phyloP scores from a whole-genome alignment of 2,329 filamentous ascomycete species.

The Tolypocladium album region DNA sequence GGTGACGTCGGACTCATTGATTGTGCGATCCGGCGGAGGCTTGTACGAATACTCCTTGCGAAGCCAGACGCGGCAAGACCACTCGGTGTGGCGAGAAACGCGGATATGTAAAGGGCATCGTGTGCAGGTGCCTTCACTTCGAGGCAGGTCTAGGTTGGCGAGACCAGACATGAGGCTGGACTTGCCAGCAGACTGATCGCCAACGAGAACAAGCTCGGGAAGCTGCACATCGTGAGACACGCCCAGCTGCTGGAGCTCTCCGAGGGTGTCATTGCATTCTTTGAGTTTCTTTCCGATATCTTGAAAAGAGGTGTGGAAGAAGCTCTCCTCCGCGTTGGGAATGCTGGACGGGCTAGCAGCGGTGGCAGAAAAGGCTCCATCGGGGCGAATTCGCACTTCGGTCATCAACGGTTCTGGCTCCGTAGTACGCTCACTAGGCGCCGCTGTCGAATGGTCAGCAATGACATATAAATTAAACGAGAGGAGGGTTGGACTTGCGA shows the following conservation, averaged over 20 bases:
- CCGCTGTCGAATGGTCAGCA: constrained; percentile 17
- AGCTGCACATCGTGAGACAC: constrained; percentile 61
- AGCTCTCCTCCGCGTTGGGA: constrained; percentile 22
- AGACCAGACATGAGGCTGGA: constrained; percentile 57
- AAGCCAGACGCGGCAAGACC: constrained; percentile 59
- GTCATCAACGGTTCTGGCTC: constrained; percentile 27
- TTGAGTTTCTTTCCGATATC: constrained; percentile 55
- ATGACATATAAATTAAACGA: not conserved
- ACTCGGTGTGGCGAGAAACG: constrained; percentile 45
- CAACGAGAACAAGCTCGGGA: constrained; percentile 72
- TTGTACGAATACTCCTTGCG: constrained; percentile 53
- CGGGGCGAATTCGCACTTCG: constrained; percentile 22
- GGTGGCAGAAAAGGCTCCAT: not conserved
- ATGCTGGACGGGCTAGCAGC: constrained; percentile 12
- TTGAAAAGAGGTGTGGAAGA: constrained; percentile 31
- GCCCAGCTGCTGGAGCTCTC: constrained; percentile 59
- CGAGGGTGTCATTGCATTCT: constrained; percentile 53
- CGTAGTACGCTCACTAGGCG: constrained; percentile 22
- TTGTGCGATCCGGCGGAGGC: constrained; percentile 24
- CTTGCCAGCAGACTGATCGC: constrained; percentile 79
- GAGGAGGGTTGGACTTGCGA: constrained; percentile 17
- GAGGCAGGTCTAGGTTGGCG: constrained; percentile 59
- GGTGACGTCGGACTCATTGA: constrained; percentile 36
- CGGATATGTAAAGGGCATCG: constrained; percentile 74
- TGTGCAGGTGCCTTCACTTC: constrained; percentile 64